Base-by-base conservation (phyloP, 2,329 filamentous ascomycete genomes). In the Coleophoma eucalyptorum region DNA sequence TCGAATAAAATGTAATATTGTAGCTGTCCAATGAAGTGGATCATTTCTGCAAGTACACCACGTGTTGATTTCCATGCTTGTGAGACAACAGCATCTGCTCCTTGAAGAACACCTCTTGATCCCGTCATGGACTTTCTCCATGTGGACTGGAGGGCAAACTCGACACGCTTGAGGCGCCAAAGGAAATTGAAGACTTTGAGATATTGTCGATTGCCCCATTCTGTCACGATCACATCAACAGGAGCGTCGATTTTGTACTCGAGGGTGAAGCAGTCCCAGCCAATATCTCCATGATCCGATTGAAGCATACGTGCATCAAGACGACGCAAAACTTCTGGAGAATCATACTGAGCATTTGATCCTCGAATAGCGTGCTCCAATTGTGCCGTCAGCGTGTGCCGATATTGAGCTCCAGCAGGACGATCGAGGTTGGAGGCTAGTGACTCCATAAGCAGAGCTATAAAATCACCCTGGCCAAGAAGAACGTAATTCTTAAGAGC, bases 1-100 rank as follows among this genome's bases (percentile, higher is more conserved):
- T 99, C 94, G 64, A 97, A 99, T 10, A 99, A 78, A 59, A 99
- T 97, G 68, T 99, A 99, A 73, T 97, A 97, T 69, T 99, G 94
- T 13, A 99, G 79, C 70, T 99, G 94, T 56, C 90, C 90, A 63
- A 97, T 86, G 65, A 99, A 97, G 68, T 99, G 95, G 15, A 97
- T 90, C 94, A 99, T 99, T 69, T 99, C 95, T 12, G 93, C 92
- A 35, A 97, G 84, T 16, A 86, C 85, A 52, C 92, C 94, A 51
- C 93, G 81, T 4, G 92, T 95, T 13, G 80, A 84, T 67, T 96
- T 97, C 94, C 94, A 99, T 48, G 93, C 88, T 53, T 84, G 75
- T 26, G 81, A 81, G 20, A 95, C 83, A 54, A 81, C 80, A 3
- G 72, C 66, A 51, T 91, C 85, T 59, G 87, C 83, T 46, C 90